phyloP scores from a whole-genome alignment of 164 flowering plant genomes.

The Tinospora cordifolia region DNA sequence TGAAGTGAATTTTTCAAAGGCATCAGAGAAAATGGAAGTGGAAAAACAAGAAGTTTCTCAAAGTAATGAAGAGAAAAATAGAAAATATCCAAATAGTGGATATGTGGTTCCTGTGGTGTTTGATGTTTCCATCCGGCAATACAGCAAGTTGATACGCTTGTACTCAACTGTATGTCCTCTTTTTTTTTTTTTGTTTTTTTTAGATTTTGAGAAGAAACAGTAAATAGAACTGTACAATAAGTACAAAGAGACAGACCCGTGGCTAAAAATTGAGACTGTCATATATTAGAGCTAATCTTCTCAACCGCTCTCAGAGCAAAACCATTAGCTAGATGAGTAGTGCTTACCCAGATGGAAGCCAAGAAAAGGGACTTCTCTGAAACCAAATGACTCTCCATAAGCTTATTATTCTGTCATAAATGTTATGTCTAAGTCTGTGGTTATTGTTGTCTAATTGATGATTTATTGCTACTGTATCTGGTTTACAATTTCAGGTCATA shows the following conservation, averaged over 20 bases:
- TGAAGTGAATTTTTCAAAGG: constrained; percentile 74
- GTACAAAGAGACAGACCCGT: too few species aligned
- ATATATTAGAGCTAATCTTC: too few species aligned
- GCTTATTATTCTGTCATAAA: too few species aligned
- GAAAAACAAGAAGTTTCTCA: constrained; percentile 18
- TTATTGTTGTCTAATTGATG: not conserved
- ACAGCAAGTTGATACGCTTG: constrained; percentile 68
- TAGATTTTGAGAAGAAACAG: too few species aligned
- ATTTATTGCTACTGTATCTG: constrained; percentile 7
- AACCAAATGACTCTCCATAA: too few species aligned
- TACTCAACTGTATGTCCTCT: constrained; percentile 93
- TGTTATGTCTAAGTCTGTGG: constrained; percentile 15
- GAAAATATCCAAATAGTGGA: constrained; percentile 24
- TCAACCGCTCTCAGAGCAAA: too few species aligned
- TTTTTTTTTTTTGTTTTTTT: too few species aligned
- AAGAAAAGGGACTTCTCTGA: too few species aligned
- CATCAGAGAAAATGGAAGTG: constrained; percentile 23
- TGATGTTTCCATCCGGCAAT: constrained; percentile 79
- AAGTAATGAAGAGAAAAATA: constrained; percentile 23
- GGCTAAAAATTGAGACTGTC: too few species aligned
- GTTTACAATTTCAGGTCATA: constrained; percentile 51
- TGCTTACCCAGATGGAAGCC: too few species aligned
- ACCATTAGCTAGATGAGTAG: too few species aligned
- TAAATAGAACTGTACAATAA: too few species aligned
- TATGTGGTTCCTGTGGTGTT: constrained; percentile 82